Conservation (phyloP, 176 grass and related monocot genomes). For the Saccharum spontaneum region DNA sequence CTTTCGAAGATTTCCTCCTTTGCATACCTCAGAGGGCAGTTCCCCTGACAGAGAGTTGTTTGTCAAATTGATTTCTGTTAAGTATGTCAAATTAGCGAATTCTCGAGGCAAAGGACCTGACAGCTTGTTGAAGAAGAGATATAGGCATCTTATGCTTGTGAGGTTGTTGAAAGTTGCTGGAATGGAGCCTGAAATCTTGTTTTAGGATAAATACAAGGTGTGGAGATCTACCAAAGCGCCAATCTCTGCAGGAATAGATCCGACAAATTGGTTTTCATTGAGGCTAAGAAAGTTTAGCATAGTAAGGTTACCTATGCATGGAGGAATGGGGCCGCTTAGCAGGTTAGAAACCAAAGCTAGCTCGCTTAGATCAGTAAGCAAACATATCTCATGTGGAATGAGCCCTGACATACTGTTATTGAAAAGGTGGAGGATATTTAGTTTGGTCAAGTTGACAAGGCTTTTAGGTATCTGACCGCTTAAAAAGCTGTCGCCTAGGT, state of each 20-base stretch:
- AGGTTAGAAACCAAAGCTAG: not conserved
- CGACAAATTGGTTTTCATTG: not conserved
- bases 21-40: not conserved
- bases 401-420: not conserved
- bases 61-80: fast-evolving
- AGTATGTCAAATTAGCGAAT: not conserved
- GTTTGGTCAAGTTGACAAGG: slow-evolving; percentile 10
- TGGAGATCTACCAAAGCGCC: not conserved
- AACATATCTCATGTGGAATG: not conserved
- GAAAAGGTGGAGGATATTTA: not conserved
- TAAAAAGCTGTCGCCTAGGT: not conserved
- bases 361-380: not conserved
- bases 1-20: not conserved
- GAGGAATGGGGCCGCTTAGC: slow-evolving; percentile 8
- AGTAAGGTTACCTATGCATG: slow-evolving; percentile 21
- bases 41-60: not conserved
- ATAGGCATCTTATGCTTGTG: not conserved
- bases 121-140: not conserved
- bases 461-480: not conserved
- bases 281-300: not conserved
- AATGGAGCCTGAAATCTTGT: not conserved
- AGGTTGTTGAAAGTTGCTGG: not conserved
- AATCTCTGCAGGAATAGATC: not conserved
- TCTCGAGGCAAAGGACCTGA: slow-evolving; percentile 3
- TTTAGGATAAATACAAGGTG: fast-evolving